These are phyloP conservation scores for Ceratocystiopsis minuta DNA, from an alignment of 2,329 filamentous ascomycete species.

Conservation along the genomic window DNA sequence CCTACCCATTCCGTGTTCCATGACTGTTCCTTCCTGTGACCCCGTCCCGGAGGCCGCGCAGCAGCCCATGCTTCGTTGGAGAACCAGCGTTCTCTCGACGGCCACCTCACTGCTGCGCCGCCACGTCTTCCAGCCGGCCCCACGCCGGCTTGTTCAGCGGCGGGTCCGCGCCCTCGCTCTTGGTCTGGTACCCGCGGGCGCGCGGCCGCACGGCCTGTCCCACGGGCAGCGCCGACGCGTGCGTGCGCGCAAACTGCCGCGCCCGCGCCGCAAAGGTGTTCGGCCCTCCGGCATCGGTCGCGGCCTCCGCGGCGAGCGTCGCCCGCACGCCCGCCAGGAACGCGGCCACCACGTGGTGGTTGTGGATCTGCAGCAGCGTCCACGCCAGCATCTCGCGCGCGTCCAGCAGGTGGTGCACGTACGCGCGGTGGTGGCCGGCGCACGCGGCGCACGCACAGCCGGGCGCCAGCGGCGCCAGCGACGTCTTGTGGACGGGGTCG, in stretches of 20 bases:
- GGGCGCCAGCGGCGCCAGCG: conserved; percentile 41
- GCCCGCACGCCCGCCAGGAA: conserved; percentile 59
- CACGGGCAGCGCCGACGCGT: conserved; percentile 53
- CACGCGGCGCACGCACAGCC: conserved; percentile 72
- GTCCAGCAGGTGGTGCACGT: conserved; percentile 67
- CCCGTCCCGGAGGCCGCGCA: no score
- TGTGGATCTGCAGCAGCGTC: conserved; percentile 84
- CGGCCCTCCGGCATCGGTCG: conserved; percentile 26
- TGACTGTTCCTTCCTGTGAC: no score
- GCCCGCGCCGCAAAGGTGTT: conserved; percentile 41
- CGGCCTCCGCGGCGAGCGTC: conserved; percentile 40
- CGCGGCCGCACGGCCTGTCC: conserved; percentile 64
- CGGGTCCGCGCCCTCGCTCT: conserved; percentile 41
- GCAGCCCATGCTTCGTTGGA: no score
- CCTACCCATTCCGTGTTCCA: no score
- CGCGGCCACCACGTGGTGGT: conserved; percentile 50
- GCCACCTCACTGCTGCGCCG: no score
- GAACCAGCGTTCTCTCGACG: no score
- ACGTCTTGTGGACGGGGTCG: conserved; percentile 39
- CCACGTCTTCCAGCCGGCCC: conserved; percentile 19
- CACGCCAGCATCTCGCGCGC: conserved; percentile 96
- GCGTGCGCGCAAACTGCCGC: conserved; percentile 29
- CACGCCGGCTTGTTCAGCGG: conserved; percentile 49
- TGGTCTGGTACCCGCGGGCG: conserved; percentile 67
- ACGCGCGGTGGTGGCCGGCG: conserved; percentile 67